Conservation (phyloP, 2,329 filamentous ascomycete species). For the Penicillium concentricum region DNA sequence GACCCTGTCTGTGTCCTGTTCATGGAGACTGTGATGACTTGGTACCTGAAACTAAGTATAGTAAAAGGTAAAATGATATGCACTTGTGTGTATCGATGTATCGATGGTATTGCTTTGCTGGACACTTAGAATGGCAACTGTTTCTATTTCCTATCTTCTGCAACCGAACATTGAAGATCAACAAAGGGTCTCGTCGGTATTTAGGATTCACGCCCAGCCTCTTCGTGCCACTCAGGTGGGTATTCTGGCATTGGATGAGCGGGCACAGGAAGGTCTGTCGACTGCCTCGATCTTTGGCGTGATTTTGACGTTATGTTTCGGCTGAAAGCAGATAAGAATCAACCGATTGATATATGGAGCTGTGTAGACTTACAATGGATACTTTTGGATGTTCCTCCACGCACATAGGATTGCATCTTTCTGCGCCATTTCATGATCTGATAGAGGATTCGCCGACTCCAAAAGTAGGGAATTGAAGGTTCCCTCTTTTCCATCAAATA, state of each 20-base stretch:
- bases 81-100: too few species aligned
- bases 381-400: slow-evolving; percentile 7
- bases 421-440: slow-evolving; percentile 2
- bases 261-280: background rate
- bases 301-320: background rate
- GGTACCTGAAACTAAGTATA: too few species aligned
- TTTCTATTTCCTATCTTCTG: background rate
- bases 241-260: background rate
- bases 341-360: background rate
- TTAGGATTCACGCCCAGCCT: background rate
- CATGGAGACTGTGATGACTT: too few species aligned
- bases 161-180: background rate
- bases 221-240: background rate
- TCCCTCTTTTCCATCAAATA: slow-evolving; percentile 6
- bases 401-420: slow-evolving; percentile 4
- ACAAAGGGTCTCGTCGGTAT: background rate
- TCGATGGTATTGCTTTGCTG: too few species aligned
- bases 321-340: background rate
- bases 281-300: background rate
- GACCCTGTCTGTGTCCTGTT: too few species aligned
- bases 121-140: background rate
- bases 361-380: slow-evolving; percentile 4
- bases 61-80: too few species aligned
- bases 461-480: slow-evolving; percentile 7
- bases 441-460: background rate